These are phyloP conservation scores for Phialemonium atrogriseum DNA, from an alignment of 2,329 filamentous ascomycete genomes.

Conservation along the genomic window DNA sequence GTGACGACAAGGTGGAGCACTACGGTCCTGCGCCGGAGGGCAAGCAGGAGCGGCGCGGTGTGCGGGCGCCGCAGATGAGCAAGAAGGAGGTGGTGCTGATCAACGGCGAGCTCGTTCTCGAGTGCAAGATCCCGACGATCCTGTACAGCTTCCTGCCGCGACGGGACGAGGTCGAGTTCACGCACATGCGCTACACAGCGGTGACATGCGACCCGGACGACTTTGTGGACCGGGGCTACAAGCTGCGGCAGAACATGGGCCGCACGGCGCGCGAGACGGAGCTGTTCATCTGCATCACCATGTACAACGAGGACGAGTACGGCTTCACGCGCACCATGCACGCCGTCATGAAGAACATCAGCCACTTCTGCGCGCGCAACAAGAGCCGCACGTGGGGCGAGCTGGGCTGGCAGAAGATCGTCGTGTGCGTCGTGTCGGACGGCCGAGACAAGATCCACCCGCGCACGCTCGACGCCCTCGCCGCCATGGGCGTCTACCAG, in stretches of 20 bases:
- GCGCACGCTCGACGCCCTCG: slow-evolving; percentile 84
- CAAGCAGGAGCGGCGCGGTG: slow-evolving; percentile 79
- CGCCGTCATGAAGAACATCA: slow-evolving; percentile 96
- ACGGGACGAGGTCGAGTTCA: slow-evolving; percentile 91
- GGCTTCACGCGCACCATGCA: slow-evolving; percentile 97
- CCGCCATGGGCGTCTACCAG: slow-evolving; percentile 96
- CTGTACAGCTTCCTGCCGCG: slow-evolving; percentile 93
- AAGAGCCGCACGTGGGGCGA: slow-evolving; percentile 96
- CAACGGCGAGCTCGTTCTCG: slow-evolving; percentile 93
- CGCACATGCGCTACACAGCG: slow-evolving; percentile 96
- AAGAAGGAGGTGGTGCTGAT: slow-evolving; percentile 93
- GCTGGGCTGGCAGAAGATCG: slow-evolving; percentile 97
- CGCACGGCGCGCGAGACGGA: slow-evolving; percentile 81
- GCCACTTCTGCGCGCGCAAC: slow-evolving; percentile 87
- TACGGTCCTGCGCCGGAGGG: slow-evolving; percentile 84
- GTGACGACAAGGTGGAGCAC: slow-evolving; percentile 58
- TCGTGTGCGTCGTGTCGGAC: slow-evolving; percentile 93
- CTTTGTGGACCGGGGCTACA: slow-evolving; percentile 82
- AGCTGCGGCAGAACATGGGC: slow-evolving; percentile 84
- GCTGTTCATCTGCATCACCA: slow-evolving; percentile 45
- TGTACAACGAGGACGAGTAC: slow-evolving; percentile 69
- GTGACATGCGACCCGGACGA: slow-evolving; percentile 98
- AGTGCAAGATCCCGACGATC: slow-evolving; percentile 98
- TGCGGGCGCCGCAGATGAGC: slow-evolving; percentile 77
- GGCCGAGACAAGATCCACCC: slow-evolving; percentile 86